Percentiles rank a stretch among this genome's conserved stretches.
Evolutionary conservation across 805 yeast genomes (phyloP).

Genomic region (Hanseniaspora guilliermondii): DNA sequence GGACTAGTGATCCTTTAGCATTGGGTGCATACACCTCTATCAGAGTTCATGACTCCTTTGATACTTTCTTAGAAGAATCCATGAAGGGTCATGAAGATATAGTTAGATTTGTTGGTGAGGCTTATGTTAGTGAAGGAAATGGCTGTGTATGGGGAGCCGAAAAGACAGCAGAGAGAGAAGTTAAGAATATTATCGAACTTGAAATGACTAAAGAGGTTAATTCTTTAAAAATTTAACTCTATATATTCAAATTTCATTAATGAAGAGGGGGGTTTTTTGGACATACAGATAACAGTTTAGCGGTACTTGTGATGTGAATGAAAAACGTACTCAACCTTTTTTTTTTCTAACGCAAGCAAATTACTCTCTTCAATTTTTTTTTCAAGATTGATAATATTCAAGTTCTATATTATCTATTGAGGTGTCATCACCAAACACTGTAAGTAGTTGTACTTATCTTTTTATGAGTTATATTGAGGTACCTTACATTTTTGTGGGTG

Average conservation of each 20-base stretch:
- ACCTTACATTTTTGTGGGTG: constrained; percentile 48
- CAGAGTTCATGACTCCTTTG: constrained; percentile 48
- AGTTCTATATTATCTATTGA: too few relatives aligned
- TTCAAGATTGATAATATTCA: too few relatives aligned
- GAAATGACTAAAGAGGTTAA: neutral
- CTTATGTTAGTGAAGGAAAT: constrained; percentile 61
- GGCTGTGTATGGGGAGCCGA: constrained; percentile 85
- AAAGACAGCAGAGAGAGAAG: constrained; percentile 48
- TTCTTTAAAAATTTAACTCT: neutral
- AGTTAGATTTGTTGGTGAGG: constrained; percentile 75
- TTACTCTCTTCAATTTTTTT: too few relatives aligned
- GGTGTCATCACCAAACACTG: too few relatives aligned
- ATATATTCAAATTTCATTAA: neutral
- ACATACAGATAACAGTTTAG: neutral
- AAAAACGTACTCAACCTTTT: too few relatives aligned
- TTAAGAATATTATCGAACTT: constrained; percentile 23
- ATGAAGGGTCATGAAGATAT: constrained; percentile 38
- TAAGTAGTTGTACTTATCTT: too few relatives aligned
- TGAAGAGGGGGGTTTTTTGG: too few relatives aligned
- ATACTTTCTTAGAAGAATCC: constrained; percentile 43
- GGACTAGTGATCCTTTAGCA: constrained; percentile 65
- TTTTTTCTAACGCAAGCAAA: too few relatives aligned
- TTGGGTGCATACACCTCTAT: constrained; percentile 67
- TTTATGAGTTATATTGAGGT: neutral
- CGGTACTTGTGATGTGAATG: too few relatives aligned